Percentiles rank a stretch among this genome's conserved stretches.
Evolutionary conservation across 2,329 filamentous ascomycete genomes (phyloP).

Genomic region (Neofusicoccum sp.): DNA sequence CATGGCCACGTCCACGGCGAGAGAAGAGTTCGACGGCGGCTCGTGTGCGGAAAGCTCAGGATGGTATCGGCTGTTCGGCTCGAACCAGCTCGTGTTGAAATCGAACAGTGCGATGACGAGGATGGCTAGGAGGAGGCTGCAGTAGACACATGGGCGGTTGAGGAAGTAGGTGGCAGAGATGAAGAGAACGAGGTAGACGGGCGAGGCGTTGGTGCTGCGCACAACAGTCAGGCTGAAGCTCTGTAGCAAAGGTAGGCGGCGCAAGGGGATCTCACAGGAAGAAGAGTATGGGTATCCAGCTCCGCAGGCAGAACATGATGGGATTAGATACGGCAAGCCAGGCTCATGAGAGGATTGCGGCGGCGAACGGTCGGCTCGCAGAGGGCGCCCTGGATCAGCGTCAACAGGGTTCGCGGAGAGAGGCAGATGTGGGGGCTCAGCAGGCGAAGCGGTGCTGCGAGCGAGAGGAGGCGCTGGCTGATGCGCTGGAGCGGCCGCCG

Average conservation of each 20-base stretch:
- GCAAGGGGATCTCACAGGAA: constrained; percentile 47
- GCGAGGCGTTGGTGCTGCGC: constrained; percentile 46
- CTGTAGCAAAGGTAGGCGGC: neutral
- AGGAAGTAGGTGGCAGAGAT: constrained; percentile 91
- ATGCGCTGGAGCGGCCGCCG: constrained; percentile 11
- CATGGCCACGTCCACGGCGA: constrained; percentile 21
- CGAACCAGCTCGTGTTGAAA: constrained; percentile 88
- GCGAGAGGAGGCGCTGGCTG: constrained; percentile 8
- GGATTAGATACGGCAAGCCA: constrained; percentile 1
- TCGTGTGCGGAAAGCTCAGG: neutral
- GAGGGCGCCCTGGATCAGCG: no score
- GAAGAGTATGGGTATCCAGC: constrained; percentile 52
- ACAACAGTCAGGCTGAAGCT: constrained; percentile 21
- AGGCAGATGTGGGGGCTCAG: no score
- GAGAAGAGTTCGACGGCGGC: constrained; percentile 31
- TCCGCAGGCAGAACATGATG: constrained; percentile 66
- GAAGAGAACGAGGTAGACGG: constrained; percentile 51
- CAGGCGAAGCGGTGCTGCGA: neutral
- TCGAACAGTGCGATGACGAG: constrained; percentile 97
- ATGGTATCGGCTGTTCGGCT: constrained; percentile 46
- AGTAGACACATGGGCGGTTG: constrained; percentile 96
- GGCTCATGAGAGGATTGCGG: neutral
- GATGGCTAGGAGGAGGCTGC: constrained; percentile 90
- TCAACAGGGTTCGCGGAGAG: no score
- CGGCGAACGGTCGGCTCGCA: no score